Base-by-base conservation (phyloP, 306 rosid species). In the Lathyrus tuberosus region DNA sequence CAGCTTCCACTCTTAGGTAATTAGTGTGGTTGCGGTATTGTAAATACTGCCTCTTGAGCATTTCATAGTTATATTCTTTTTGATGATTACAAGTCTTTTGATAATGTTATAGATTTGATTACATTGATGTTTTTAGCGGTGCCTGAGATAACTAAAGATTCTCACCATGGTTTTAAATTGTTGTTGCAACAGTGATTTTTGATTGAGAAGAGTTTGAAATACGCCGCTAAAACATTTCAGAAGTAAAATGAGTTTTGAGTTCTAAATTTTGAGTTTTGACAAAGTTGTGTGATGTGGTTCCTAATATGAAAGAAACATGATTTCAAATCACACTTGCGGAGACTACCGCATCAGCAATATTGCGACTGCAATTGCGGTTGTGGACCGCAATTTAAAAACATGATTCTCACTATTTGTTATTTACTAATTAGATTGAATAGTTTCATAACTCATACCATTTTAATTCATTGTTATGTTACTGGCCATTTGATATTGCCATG, bases 11-110 rank as follows among this genome's bases (percentile, higher is more conserved):
- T 42, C 24, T 49, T 62, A 35, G 52, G 24, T 52, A 33, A 57
- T 57, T 61, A 13, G 52, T 7, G 73, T 76, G 65, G 70, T 41
- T 7, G 64, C 38, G 38, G 42, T 72, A 71, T 66, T 82, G 86
- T 82, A 78, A 74, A 78, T 82, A 70, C 67, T 20, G 5, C 66
- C 54, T 74, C 74, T 78, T 71, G 81, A 82, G 76, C 69, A 70
- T 62, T 22, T 68, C 43, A 57, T 72, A 42, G 52, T 37, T 65
- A 15, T 40, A 13, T 3, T 22, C 72, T 68, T 33, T 69, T 28
- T 56, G 28, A 48, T 67, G 74, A 30, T 60, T 18, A 33, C 53
- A 30, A 28, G 15, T 59, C 30, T 52, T 51, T 37, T n/a, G 28
- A 42, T 54, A 17, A 62, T 40, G 30, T 63, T 61, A 61, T 61